Base-by-base conservation (phyloP, 2,329 filamentous ascomycete species). In the Bimuria novae-zelandiae region DNA sequence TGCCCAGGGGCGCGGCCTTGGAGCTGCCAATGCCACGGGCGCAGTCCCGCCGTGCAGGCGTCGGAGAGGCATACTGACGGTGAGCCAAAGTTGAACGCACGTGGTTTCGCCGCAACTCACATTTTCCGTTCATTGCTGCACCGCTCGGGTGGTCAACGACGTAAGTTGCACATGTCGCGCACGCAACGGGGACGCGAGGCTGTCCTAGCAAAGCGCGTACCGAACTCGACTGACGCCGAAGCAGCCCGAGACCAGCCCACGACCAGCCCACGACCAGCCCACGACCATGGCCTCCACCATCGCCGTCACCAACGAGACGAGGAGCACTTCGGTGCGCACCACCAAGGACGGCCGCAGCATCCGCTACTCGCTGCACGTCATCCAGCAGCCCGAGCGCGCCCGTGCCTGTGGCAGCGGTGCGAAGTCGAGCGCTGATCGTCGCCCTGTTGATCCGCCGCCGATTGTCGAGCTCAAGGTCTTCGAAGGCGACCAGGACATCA, bases 401-500 rank as follows among this genome's bases (percentile, higher is more conserved):
- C 85, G 94, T 79, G 94, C 94, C 50, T 99, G 94, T 74, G 94
- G 94, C 68, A 92, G 92, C 50, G 94, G 94, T 55, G 91, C 91
- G 49, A 97, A 97, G 79, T 96, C 66, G 36, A 69, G 66, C 45
- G 89, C 90, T 66, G 92, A 97, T 75, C 88, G 93, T 63, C 89
- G 93, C 49, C 92, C 93, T 17, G 92, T 97, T 56, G 93, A 97
- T 73, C 92, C 90, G 56, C 94, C 94, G 2, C 94, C 94, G 0
- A 94, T 99, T 50, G 91, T 97, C 33, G 90, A 96, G 75, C 80
- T 99, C 56, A 88, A 88, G 61, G 89, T 97, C 59, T 91, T 86
- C 64, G 89, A 96, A 69, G 89, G 88, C 48, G 71, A 76, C 57
- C 79, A 79, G 51, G 83, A 86, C 22, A 80, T 86, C 67, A 97